Evolutionary conservation across 257 asterid species (phyloP).

Genomic region (Salvia splendens): DNA sequence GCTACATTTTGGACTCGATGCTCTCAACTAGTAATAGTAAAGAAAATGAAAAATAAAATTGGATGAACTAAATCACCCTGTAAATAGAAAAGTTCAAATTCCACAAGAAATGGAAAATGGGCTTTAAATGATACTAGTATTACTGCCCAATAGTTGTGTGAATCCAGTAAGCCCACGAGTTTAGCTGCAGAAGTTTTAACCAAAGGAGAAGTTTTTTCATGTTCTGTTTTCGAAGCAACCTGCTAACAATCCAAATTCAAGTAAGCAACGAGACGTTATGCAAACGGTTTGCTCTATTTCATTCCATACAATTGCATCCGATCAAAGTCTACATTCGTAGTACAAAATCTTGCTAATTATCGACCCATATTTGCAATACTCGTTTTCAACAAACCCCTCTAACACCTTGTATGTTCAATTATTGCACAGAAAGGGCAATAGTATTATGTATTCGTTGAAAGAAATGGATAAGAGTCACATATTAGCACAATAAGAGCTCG

Average conservation of each 20-base stretch:
- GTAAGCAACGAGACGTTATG: not conserved
- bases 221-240: too few species aligned
- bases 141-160: too few species aligned
- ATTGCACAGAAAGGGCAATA: not conserved
- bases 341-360: conserved; percentile 17
- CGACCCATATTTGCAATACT: conserved; percentile 8
- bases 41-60: too few species aligned
- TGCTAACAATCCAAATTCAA: not conserved
- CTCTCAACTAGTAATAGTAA: too few species aligned
- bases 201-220: too few species aligned
- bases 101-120: not conserved
- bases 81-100: too few species aligned
- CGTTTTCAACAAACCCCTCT: not conserved
- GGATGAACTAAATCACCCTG: too few species aligned
- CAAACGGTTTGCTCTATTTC: not conserved
- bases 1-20: too few species aligned
- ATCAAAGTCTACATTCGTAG: not conserved
- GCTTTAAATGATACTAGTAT: not conserved
- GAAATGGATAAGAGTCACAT: not conserved
- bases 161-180: too few species aligned
- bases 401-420: not conserved
- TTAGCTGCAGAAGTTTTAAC: too few species aligned
- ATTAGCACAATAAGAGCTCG: conserved; percentile 45
- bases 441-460: conserved; percentile 5
- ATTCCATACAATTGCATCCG: not conserved